Conservation (phyloP, 441 rosid genomes). For the Adansonia madagascariensis region DNA sequence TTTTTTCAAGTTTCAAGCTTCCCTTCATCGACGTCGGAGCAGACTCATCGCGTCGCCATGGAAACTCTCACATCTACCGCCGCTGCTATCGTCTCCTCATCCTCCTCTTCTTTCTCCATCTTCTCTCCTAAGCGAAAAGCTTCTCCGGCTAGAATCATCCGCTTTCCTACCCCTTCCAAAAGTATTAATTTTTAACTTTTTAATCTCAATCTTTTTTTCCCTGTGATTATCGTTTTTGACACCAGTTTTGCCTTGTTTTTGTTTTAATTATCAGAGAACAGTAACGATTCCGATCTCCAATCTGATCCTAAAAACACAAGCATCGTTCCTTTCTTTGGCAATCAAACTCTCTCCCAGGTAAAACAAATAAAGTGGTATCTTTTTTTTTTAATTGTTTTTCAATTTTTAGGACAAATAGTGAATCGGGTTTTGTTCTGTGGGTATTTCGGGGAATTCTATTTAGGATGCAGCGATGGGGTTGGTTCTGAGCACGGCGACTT, state of each 20-base stretch:
- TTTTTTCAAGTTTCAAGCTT: not conserved
- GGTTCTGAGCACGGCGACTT: slow-evolving; percentile 80
- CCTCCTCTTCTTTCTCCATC: slow-evolving; percentile 58
- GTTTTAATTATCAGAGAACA: slow-evolving; percentile 46
- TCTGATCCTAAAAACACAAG: slow-evolving; percentile 54
- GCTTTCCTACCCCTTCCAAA: slow-evolving; percentile 56
- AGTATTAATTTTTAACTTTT: slow-evolving; percentile 37
- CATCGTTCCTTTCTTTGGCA: slow-evolving; percentile 65
- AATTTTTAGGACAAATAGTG: slow-evolving; percentile 10
- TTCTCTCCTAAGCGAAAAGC: slow-evolving; percentile 57
- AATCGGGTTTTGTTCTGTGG: not conserved
- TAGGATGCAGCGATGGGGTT: slow-evolving; percentile 92
- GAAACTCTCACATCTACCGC: slow-evolving; percentile 61
- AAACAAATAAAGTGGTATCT: not conserved
- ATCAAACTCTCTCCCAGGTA: slow-evolving; percentile 64
- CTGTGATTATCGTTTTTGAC: slow-evolving; percentile 10
- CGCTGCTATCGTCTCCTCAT: slow-evolving; percentile 58
- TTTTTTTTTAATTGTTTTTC: not conserved
- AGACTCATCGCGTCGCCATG: slow-evolving; percentile 45
- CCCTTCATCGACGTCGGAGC: not conserved
- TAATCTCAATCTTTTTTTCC: not conserved
- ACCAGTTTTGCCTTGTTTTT: not conserved
- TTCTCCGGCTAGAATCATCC: slow-evolving; percentile 46
- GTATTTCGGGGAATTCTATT: slow-evolving; percentile 17
- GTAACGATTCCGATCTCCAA: slow-evolving; percentile 56